Percentiles rank a stretch among this genome's conserved stretches.
Evolutionary conservation across 164 flowering plant species (phyloP).

Genomic region (Taxillus chinensis): DNA sequence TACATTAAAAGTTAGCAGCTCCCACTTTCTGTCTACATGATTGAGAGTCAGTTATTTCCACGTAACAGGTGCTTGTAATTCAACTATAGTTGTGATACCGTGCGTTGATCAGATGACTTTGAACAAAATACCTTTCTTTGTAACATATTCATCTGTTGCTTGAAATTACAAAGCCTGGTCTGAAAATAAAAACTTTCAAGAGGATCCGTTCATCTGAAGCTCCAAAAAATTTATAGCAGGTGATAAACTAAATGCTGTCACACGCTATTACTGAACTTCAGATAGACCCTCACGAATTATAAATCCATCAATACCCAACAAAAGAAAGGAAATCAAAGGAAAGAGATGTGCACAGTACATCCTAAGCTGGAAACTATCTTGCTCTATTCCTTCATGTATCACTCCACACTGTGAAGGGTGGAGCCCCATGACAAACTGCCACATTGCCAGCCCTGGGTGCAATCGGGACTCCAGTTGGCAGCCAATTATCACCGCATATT

Average conservation of each 20-base stretch:
- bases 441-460: slow-evolving; percentile 27
- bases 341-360: neutral
- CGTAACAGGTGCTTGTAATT: no score
- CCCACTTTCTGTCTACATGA: no score
- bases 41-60: no score
- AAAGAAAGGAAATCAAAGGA: slow-evolving; percentile 8
- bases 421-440: slow-evolving; percentile 38
- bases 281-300: slow-evolving; percentile 18
- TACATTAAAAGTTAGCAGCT: no score
- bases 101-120: neutral
- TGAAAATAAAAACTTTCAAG: slow-evolving; percentile 10
- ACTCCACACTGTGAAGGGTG: slow-evolving; percentile 54
- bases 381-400: slow-evolving; percentile 21
- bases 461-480: slow-evolving; percentile 48
- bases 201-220: slow-evolving; percentile 27
- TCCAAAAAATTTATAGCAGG: slow-evolving; percentile 46
- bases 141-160: slow-evolving; percentile 13
- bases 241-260: slow-evolving; percentile 11
- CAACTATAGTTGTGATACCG: no score
- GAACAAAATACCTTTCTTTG: slow-evolving; percentile 14
- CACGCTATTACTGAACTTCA: slow-evolving; percentile 42
- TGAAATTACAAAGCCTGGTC: slow-evolving; percentile 31
- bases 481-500: slow-evolving; percentile 41
- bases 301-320: neutral
- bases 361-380: no score